Conservation (phyloP, 2,329 filamentous ascomycete species). For the Taxawa tesnikishii region DNA sequence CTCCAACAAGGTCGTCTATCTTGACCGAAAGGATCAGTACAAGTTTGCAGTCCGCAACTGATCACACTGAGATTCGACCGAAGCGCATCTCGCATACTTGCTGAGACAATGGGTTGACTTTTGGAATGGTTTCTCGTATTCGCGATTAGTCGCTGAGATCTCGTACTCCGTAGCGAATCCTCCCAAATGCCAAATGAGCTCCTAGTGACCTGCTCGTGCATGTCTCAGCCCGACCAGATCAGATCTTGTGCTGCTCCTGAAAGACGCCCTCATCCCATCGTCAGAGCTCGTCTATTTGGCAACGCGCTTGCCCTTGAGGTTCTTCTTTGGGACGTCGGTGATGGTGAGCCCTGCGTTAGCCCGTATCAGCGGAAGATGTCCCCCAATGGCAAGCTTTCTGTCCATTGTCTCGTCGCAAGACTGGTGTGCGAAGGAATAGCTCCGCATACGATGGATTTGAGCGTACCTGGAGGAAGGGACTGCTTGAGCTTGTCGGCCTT, state of each 20-base stretch:
- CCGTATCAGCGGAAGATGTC: no score
- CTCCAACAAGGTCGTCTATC: conserved; percentile 43
- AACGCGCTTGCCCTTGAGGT: conserved; percentile 42
- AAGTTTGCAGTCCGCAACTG: conserved; percentile 34
- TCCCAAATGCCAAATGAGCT: neutral
- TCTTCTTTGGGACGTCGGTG: conserved; percentile 50
- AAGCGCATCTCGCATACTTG: neutral
- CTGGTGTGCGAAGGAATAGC: conserved; percentile 1
- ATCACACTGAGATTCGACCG: conserved; percentile 7
- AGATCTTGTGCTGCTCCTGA: neutral
- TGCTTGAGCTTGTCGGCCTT: conserved; percentile 99
- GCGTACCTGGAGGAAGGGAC: conserved; percentile 88
- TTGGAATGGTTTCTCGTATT: neutral
- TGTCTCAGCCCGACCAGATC: neutral
- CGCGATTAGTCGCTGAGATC: neutral
- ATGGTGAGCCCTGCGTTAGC: conserved; percentile 47
- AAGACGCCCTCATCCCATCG: neutral
- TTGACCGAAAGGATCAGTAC: conserved; percentile 47
- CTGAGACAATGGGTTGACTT: neutral
- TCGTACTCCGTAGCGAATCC: neutral
- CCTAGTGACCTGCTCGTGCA: no score
- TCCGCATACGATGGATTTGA: neutral
- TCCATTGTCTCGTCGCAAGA: no score
- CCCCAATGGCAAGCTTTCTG: no score
- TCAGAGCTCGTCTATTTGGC: conserved; percentile 16